These are phyloP conservation scores for Globisporangium emineosum DNA, from an alignment of 352 stramenopile genomes.

Conservation along the genomic window DNA sequence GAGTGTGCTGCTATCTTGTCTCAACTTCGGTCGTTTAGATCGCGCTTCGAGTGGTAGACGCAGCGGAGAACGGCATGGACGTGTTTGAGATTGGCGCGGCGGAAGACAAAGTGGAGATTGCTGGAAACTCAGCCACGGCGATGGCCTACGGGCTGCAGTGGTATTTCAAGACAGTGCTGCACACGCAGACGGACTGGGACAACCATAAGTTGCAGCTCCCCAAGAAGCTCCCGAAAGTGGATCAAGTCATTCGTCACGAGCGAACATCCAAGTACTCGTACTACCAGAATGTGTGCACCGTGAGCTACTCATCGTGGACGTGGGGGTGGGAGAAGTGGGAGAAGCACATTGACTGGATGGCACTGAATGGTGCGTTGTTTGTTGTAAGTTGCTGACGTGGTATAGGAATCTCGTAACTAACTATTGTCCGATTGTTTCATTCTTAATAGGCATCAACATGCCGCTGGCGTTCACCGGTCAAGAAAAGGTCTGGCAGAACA, in stretches of 20 bases:
- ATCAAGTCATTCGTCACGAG: slow-evolving; percentile 37
- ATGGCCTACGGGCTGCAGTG: slow-evolving; percentile 73
- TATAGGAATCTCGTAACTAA: background rate
- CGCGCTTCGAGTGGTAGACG: slow-evolving; percentile 40
- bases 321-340: slow-evolving; percentile 90
- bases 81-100: slow-evolving; percentile 55
- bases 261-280: slow-evolving; percentile 81
- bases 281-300: slow-evolving; percentile 92
- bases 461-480: slow-evolving; percentile 88
- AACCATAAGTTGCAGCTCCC: slow-evolving; percentile 69
- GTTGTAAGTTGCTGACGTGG: background rate
- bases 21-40: slow-evolving; percentile 26
- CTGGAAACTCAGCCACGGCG: slow-evolving; percentile 49
- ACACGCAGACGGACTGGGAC: slow-evolving; percentile 82
- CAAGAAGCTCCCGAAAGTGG: slow-evolving; percentile 39
- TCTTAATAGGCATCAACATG: slow-evolving; percentile 81
- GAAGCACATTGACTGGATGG: slow-evolving; percentile 92
- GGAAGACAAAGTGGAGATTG: slow-evolving; percentile 51
- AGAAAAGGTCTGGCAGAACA: slow-evolving; percentile 87
- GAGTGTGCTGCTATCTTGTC: background rate
- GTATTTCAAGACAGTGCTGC: slow-evolving; percentile 71
- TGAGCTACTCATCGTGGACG: slow-evolving; percentile 88
- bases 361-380: slow-evolving; percentile 64
- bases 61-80: slow-evolving; percentile 43
- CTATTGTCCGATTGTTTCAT: background rate